Evolutionary conservation across 1,284 basidiomycete species (phyloP), one percentile per base, ranked within the genome.

Genomic region (Fistulinella cinereoalba): DNA sequence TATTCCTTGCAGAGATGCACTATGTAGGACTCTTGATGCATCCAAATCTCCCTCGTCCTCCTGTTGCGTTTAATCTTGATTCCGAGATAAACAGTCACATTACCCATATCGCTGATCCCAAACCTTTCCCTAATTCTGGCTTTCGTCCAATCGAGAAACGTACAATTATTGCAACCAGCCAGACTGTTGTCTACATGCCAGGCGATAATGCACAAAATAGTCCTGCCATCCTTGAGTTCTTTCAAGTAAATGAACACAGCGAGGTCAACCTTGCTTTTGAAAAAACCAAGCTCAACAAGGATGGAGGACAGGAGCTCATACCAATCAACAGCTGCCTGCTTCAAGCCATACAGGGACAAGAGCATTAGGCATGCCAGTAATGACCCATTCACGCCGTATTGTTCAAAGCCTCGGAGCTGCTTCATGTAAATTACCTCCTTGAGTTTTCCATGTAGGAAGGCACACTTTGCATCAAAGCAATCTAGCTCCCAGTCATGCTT

Each of bases 401-500:
- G 32, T 21, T 57, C 43, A 6, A 52, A 57, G 0, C 48, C 42
- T 0, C 12, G 6, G 0, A 44, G 50, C 15, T 56, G 53, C 0
- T 41, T 16, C 43, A 57, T 57, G 13, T 52, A 57, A 0, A 57
- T 28, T 0, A 25, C 23, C 25, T 57, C 47, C 0, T 37, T 45
- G 0, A 58, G 29, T 0, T 46, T 45, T 0, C 56, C 45, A 15
- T 48, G 40, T 0, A 57, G 15, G 3, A 57, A 57, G 0, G 40
- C 43, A 0, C 27, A 1, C 8, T 55, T 57, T 1, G 37, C 46
- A 25, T 57, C 23, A 1, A 58, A 56, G 2, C 40, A 46, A 15
- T 60, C 22, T 0, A 64, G 23, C 1, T 55, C 50, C 55, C 59
- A 62, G 29, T 60, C 44, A 0, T 44, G 8, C 3, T 27, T 18